Evolutionary conservation across 208 protist genomes (phyloP), one percentile per base, ranked within the genome.

Genomic region (Crithidia bombi): DNA sequence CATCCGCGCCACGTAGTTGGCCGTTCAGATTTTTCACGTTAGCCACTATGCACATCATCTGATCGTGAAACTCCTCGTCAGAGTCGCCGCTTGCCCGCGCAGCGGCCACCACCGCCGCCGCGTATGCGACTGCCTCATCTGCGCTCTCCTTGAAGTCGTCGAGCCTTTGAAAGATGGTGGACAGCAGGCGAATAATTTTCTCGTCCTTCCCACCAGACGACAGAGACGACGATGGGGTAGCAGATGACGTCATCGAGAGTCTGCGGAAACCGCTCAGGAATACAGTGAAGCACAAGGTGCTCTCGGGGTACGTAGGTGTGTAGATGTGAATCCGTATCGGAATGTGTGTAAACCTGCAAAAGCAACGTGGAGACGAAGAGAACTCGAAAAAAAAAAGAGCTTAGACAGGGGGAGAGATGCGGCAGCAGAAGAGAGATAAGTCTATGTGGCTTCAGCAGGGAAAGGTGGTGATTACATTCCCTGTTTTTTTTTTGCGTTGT

Each of bases 1-100:
- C 30, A 3, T 33, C 51, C 6, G 55, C 19, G 9, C 44, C 26
- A 2, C 19, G 52, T 14, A 95, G 59, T 61, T 93, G 81, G 0
- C 86, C 84, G 55, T 94, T 79, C n/a, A 96, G 50, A 54, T 87
- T 84, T 41, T 51, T 57, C 12, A 96, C 75, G 59, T 96, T 96
- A 14, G 87, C 83, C 12, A 93, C 36, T 32, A 96, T 70, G 69
- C 79, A 58, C 61, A 95, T 83, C 19, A 87, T 51, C 32, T 92
- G 83, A 52, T 96, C 92, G 25, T 66, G 74, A 76, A 94, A 95
- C 10, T 83, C 77, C 49, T 88, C 89, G 25, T 80, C 82, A 0
- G 83, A 73, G 54, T 43, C 67, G 25, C 57, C 57, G 56, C 26
- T 71, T 4, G 57, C 63, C 12, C 78, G 61, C 69, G 92, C 71